phyloP scores from a whole-genome alignment of 495 filamentous ascomycete species.

The Cercophora samala region DNA sequence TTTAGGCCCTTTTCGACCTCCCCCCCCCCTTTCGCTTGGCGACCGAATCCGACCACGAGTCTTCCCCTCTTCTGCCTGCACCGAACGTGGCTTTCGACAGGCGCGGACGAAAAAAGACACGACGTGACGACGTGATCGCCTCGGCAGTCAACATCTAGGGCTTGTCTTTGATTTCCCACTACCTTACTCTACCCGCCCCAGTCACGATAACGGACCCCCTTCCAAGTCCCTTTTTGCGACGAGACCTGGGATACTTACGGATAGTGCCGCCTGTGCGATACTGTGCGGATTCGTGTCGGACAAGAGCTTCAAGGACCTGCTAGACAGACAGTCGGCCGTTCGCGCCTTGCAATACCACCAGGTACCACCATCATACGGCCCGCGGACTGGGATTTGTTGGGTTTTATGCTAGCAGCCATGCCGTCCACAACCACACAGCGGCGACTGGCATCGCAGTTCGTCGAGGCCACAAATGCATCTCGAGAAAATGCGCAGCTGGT shows the following conservation, averaged over 20 bases:
- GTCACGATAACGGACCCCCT: not conserved
- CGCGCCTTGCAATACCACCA: too few species aligned
- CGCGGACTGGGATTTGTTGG: not conserved
- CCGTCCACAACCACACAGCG: constrained; percentile 45
- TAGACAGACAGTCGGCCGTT: not conserved
- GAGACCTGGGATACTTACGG: not conserved
- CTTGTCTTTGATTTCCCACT: not conserved
- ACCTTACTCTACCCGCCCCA: not conserved
- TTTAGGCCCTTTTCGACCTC: constrained; percentile 3
- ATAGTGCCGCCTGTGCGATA: not conserved
- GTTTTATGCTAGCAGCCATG: constrained; percentile 3
- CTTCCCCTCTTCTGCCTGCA: not conserved
- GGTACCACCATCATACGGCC: not conserved
- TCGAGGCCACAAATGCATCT: constrained; percentile 49
- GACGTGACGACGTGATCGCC: not conserved
- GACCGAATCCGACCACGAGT: constrained; percentile 3
- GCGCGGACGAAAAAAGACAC: not conserved
- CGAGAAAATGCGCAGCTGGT: constrained; percentile 53
- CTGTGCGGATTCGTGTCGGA: not conserved
- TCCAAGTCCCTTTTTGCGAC: not conserved
- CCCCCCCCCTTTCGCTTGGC: constrained; percentile 9
- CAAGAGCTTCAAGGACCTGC: not conserved
- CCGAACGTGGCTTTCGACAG: not conserved
- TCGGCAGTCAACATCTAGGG: not conserved
- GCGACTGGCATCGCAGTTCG: constrained; percentile 49